phyloP scores from a whole-genome alignment of 2,329 filamentous ascomycete species.

The Nothophoma quercina region DNA sequence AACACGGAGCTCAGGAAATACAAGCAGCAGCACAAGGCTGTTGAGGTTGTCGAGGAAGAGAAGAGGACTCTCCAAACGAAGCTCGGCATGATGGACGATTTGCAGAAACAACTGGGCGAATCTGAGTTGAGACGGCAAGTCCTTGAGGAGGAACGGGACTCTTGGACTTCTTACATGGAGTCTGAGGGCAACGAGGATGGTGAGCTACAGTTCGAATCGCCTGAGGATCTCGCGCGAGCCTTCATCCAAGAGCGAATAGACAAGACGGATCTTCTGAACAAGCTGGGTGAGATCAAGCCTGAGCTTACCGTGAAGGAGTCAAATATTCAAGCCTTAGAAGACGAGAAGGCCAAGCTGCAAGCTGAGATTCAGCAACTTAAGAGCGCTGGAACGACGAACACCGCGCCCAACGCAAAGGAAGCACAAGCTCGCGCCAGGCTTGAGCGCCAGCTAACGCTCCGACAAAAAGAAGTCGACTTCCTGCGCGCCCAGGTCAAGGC shows the following conservation, averaged over 20 bases:
- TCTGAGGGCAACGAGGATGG: slow-evolving; percentile 67
- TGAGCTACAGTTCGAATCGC: slow-evolving; percentile 81
- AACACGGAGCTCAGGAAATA: slow-evolving; percentile 80
- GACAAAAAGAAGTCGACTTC: slow-evolving; percentile 92
- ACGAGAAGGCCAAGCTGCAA: slow-evolving; percentile 70
- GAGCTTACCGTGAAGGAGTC: slow-evolving; percentile 80
- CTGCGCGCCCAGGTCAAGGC: slow-evolving; percentile 90
- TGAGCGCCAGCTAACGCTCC: slow-evolving; percentile 85
- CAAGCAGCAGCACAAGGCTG: slow-evolving; percentile 81
- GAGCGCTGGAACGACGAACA: slow-evolving; percentile 47
- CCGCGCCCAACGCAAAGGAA: slow-evolving; percentile 59
- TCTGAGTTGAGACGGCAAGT: slow-evolving; percentile 82
- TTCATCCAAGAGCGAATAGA: slow-evolving; percentile 84
- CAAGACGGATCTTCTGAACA: slow-evolving; percentile 79
- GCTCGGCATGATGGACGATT: slow-evolving; percentile 74
- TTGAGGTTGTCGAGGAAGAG: slow-evolving; percentile 94
- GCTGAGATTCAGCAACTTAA: slow-evolving; percentile 76
- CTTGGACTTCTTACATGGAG: slow-evolving; percentile 87
- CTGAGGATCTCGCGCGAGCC: slow-evolving; percentile 84
- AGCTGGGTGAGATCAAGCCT: slow-evolving; percentile 78
- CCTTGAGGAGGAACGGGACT: slow-evolving; percentile 84
- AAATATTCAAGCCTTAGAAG: slow-evolving; percentile 74
- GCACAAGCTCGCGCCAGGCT: slow-evolving; percentile 75
- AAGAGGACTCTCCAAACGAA: slow-evolving; percentile 83
- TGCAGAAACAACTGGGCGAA: slow-evolving; percentile 81